Base-by-base conservation (phyloP, 441 rosid genomes). In the Erysimum pusillum region DNA sequence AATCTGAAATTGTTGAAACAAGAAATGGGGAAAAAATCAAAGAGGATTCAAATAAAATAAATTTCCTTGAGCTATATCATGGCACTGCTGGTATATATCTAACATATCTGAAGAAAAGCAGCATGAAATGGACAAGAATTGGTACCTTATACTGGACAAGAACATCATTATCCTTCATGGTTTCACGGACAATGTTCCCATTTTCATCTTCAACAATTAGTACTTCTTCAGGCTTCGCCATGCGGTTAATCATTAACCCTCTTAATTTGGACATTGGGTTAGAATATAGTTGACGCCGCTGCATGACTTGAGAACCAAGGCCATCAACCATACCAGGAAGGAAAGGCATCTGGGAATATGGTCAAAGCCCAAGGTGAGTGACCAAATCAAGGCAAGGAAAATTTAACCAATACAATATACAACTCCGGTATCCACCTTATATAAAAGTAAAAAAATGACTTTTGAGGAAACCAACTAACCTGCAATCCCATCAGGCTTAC, bases 211-310 rank as follows among this genome's bases (percentile, higher is more conserved):
- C 99, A 83, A 97, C 99, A 56, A 97, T 91, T 46, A 97, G 81
- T 77, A 97, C 99, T 82, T 97, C 99, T 80, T 97, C 99, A 64
- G 99, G 99, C 86, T 97, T 97, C 22, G 99, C 99, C 99, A 97
- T 97, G 35, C 99, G 98, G 68, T 89, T 90, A 51, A 97, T 94
- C 99, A 97, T 94, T 60, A 97, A 90, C 87, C 91, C 85, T 81
- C 99, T 87, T 83, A 97, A 76, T 84, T 91, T 97, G 44, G 99
- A 92, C 99, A 91, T 86, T 18, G 97, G 94, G 74, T 77, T 82
- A 60, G 93, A 84, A 84, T 94, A 97, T 75, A 94, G 97, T 73
- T 94, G 99, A 52, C 99, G 90, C 60, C 99, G 87, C 76, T 90
- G 99, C 81, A 87, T 74, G 80, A 94, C 77, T 81, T 89, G 92